Conservation (phyloP, 768 basidiomycete genomes). For the Russula foetens region DNA sequence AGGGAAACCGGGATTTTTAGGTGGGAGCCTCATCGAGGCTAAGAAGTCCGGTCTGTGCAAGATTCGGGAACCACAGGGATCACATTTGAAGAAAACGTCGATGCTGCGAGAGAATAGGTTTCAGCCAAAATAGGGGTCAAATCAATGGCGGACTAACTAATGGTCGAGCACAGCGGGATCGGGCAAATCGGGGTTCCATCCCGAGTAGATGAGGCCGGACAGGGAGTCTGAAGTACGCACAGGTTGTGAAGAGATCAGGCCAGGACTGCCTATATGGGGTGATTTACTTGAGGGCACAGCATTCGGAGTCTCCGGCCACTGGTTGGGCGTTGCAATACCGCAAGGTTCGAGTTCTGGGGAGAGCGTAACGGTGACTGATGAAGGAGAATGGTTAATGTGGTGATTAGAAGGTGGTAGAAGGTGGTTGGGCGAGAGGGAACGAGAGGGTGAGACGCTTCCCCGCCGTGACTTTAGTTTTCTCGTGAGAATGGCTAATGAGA, state of each 20-base stretch:
- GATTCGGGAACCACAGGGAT: slow-evolving; percentile 80
- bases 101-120: slow-evolving; percentile 39
- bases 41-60: slow-evolving; percentile 77
- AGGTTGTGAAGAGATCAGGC: slow-evolving; percentile 22
- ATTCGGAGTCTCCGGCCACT: slow-evolving; percentile 23
- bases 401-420: slow-evolving; percentile 11
- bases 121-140: neutral
- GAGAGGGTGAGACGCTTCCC: slow-evolving; percentile 29
- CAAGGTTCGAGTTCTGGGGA: slow-evolving; percentile 24
- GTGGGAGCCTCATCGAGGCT: slow-evolving; percentile 70
- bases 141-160: slow-evolving; percentile 43
- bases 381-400: slow-evolving; percentile 9
- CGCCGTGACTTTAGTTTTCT: slow-evolving; percentile 50
- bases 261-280: slow-evolving; percentile 19
- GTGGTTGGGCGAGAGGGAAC: slow-evolving; percentile 29
- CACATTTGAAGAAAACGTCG: slow-evolving; percentile 81
- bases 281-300: slow-evolving; percentile 21
- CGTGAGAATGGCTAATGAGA: slow-evolving; percentile 50
- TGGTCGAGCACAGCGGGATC: slow-evolving; percentile 65
- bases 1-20: slow-evolving; percentile 76
- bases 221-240: slow-evolving; percentile 41
- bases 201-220: slow-evolving; percentile 61
- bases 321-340: slow-evolving; percentile 17
- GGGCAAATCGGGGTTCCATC: slow-evolving; percentile 83
- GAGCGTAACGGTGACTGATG: slow-evolving; percentile 16